phyloP scores from a whole-genome alignment of 257 asterid species.

The Fraxinus americana region DNA sequence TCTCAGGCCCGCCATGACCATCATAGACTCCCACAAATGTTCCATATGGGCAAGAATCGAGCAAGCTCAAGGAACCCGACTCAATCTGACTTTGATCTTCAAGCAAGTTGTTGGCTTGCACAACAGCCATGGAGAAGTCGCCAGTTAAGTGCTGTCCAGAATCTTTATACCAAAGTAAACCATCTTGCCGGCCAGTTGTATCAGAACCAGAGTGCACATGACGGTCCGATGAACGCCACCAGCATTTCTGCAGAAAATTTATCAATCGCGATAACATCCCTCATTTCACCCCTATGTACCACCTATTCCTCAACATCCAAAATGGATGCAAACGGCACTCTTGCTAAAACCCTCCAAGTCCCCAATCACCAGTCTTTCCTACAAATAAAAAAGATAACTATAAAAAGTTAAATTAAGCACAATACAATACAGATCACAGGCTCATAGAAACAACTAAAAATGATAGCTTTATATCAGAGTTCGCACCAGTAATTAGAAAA shows the following conservation, averaged over 20 bases:
- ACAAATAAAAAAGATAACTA: background rate
- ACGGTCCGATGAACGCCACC: constrained; percentile 42
- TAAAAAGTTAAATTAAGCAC: background rate
- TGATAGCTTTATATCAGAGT: constrained; percentile 18
- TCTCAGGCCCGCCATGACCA: constrained; percentile 67
- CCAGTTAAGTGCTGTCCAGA: constrained; percentile 49
- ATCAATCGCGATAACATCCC: constrained; percentile 65
- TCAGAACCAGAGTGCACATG: constrained; percentile 38
- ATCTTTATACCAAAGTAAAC: constrained; percentile 56
- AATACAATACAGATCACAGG: background rate
- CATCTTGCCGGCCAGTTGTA: constrained; percentile 52
- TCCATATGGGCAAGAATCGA: constrained; percentile 54
- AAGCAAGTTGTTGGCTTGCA: constrained; percentile 55
- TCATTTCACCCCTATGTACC: constrained; percentile 54
- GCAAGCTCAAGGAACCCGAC: constrained; percentile 49
- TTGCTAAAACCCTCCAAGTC: constrained; percentile 1
- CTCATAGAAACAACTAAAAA: constrained; percentile 19
- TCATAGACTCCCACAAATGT: constrained; percentile 56
- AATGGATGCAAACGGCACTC: constrained; percentile 41
- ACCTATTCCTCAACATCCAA: constrained; percentile 49
- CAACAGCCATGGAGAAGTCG: constrained; percentile 58
- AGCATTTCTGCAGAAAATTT: constrained; percentile 49
- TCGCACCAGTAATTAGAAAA: constrained; percentile 4
- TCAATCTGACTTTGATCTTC: constrained; percentile 63
- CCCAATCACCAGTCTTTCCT: constrained; percentile 23